phyloP scores from a whole-genome alignment of 306 rosid genomes.

The Quercus cerris region DNA sequence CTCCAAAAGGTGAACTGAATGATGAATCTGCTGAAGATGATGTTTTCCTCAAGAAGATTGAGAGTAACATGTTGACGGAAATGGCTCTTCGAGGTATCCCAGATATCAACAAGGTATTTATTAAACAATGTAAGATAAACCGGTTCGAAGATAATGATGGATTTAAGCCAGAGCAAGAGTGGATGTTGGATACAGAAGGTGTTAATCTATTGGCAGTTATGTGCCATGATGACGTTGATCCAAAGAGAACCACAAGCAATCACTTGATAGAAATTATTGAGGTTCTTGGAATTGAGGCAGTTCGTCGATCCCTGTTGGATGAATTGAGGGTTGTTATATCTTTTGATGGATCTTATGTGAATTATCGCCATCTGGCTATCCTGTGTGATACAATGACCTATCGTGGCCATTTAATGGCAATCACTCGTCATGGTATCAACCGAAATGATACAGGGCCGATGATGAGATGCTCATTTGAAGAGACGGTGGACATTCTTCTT shows the following conservation, averaged over 20 bases:
- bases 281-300: conserved; percentile 99
- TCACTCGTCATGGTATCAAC: conserved; percentile 96
- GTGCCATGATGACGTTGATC: conserved; percentile 93
- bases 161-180: conserved; percentile 86
- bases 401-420: conserved; percentile 98
- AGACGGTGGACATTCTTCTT: conserved; percentile 94
- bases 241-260: conserved; percentile 87
- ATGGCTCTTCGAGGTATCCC: conserved; percentile 97
- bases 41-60: conserved; percentile 91
- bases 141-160: conserved; percentile 83
- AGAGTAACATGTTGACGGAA: conserved; percentile 96
- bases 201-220: conserved; percentile 93
- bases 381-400: conserved; percentile 99
- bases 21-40: conserved; percentile 99
- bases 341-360: conserved; percentile 96
- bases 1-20: conserved; percentile 83
- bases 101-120: conserved; percentile 90
- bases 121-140: conserved; percentile 75
- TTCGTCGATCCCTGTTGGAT: conserved; percentile 79
- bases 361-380: conserved; percentile 92
- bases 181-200: conserved; percentile 99
- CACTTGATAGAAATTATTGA: conserved; percentile 96
- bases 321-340: conserved; percentile 95
- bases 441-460: conserved; percentile 96
- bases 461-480: conserved; percentile 99